Percentiles rank a stretch among this genome's conserved stretches.
Evolutionary conservation across 108 stramenopile genomes (phyloP).

Genomic region (Pseudonitzschia pungens): DNA sequence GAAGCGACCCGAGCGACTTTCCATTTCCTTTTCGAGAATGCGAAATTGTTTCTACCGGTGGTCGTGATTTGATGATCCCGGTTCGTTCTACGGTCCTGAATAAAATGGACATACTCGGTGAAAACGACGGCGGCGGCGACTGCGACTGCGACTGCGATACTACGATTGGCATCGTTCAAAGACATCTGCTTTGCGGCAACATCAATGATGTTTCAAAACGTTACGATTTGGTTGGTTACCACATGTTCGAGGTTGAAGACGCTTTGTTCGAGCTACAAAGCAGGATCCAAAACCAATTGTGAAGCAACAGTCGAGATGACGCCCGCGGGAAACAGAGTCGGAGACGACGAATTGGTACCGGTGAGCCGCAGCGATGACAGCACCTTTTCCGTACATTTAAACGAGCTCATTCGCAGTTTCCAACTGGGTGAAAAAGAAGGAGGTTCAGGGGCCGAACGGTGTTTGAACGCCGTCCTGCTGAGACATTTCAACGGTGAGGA

Average conservation of each 20-base stretch:
- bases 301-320: not conserved
- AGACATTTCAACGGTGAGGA: not conserved
- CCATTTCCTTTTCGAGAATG: not conserved
- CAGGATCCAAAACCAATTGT: not conserved
- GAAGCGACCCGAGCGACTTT: not conserved
- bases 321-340: not conserved
- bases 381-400: not conserved
- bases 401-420: not conserved
- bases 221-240: not conserved
- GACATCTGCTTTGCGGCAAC: not conserved
- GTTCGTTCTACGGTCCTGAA: not conserved
- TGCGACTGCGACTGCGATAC: not conserved
- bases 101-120: not conserved
- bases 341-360: no score
- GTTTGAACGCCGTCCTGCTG: not conserved
- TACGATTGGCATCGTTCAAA: not conserved
- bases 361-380: not conserved
- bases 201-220: not conserved
- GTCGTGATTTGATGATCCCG: slow-evolving; percentile 1
- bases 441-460: not conserved
- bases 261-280: not conserved
- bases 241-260: slow-evolving; percentile 4
- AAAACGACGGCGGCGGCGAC: no score
- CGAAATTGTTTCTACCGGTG: slow-evolving; percentile 3
- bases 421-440: not conserved